phyloP scores from a whole-genome alignment of 2,329 filamentous ascomycete species.

The Paracamarosporium sp. region DNA sequence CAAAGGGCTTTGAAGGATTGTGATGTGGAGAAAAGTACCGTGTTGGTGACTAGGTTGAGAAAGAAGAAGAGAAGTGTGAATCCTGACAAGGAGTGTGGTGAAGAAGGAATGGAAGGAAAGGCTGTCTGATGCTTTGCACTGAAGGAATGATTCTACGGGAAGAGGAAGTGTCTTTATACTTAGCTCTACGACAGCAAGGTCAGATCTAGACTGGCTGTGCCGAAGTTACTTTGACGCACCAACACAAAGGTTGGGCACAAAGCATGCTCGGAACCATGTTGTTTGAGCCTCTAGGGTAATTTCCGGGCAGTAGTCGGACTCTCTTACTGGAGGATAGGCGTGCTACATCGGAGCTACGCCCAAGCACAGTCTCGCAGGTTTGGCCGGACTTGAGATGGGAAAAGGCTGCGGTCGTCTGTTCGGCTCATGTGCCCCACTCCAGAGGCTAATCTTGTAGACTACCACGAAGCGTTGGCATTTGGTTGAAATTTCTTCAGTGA shows the following conservation, averaged over 20 bases:
- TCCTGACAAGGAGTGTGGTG: constrained; percentile 4
- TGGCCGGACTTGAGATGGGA: background rate
- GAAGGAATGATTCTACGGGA: background rate
- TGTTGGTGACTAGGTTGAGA: background rate
- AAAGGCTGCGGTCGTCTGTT: background rate
- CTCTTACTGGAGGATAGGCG: background rate
- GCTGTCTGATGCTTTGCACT: constrained; percentile 5
- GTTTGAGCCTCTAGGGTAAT: constrained; percentile 4
- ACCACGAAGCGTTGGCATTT: background rate
- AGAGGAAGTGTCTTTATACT: constrained; percentile 10
- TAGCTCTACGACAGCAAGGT: background rate
- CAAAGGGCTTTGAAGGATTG: background rate
- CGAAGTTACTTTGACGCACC: background rate
- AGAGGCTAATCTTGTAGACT: background rate
- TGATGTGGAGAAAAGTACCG: background rate
- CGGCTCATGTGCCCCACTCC: background rate
- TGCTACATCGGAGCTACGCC: constrained; percentile 1
- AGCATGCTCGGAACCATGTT: background rate
- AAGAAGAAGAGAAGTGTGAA: background rate
- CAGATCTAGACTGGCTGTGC: background rate
- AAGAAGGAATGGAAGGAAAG: constrained; percentile 7
- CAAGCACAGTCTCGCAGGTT: background rate
- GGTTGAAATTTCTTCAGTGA: background rate
- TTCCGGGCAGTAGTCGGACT: constrained; percentile 4
- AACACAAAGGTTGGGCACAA: background rate